Percentiles rank a stretch among this genome's conserved stretches.
phyloP scores from a whole-genome alignment of 495 filamentous ascomycete genomes.

The Talaromyces proteolyticus region DNA sequence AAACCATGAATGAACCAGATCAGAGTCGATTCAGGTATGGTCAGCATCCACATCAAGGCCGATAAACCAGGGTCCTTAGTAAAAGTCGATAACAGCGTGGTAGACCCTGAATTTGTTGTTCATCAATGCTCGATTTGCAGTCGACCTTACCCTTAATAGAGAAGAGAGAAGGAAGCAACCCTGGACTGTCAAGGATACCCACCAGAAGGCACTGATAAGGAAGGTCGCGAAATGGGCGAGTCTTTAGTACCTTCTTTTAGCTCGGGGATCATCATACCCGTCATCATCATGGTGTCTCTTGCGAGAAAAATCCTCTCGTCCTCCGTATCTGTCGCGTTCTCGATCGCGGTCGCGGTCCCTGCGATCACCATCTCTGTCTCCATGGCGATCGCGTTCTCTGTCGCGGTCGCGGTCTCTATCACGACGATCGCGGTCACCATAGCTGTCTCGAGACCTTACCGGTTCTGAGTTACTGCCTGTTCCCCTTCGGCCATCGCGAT shows the following conservation, averaged over 20 bases:
- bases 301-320: constrained; percentile 51
- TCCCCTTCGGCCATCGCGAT: constrained; percentile 40
- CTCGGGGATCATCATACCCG: constrained; percentile 71
- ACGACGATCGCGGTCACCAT: constrained; percentile 51
- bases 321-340: constrained; percentile 49
- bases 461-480: constrained; percentile 52
- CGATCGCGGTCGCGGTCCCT: constrained; percentile 50
- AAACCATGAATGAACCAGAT: not conserved
- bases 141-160: constrained; percentile 59
- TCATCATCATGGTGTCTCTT: constrained; percentile 54
- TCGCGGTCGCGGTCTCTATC: constrained; percentile 54
- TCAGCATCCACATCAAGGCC: constrained; percentile 8
- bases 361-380: constrained; percentile 40
- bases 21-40: constrained; percentile 2
- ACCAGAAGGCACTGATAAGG: constrained; percentile 36
- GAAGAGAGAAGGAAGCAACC: constrained; percentile 39
- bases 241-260: constrained; percentile 68
- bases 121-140: constrained; percentile 5
- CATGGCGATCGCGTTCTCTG: constrained; percentile 41
- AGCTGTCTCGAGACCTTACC: constrained; percentile 41
- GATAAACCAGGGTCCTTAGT: too few species aligned
- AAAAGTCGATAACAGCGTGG: too few species aligned
- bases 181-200: constrained; percentile 39
- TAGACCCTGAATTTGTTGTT: too few species aligned
- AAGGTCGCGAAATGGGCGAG: constrained; percentile 18